These are phyloP conservation scores for Xylariaceae sp. DNA, from an alignment of 2,329 filamentous ascomycete genomes.

Conservation along the genomic window DNA sequence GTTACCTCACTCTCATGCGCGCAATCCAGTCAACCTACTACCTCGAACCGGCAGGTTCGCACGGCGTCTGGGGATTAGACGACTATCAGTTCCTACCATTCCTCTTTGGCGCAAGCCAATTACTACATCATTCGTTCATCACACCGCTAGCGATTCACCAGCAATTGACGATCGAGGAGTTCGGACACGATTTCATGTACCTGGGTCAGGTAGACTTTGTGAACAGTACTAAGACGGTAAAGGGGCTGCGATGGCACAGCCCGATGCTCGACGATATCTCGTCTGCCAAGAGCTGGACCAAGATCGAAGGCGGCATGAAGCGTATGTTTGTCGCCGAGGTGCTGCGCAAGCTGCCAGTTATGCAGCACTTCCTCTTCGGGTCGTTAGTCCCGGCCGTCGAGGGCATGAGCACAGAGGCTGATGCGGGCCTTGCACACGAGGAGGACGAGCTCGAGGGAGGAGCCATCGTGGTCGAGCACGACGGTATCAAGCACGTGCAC, in stretches of 20 bases:
- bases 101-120: slow-evolving; percentile 89
- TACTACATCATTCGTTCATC: slow-evolving; percentile 82
- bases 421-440: slow-evolving; percentile 53
- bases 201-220: slow-evolving; percentile 93
- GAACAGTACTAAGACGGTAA: slow-evolving; percentile 94
- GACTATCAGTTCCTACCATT: slow-evolving; percentile 98
- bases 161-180: slow-evolving; percentile 85
- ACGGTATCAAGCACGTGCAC: slow-evolving; percentile 74
- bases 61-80: slow-evolving; percentile 97
- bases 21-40: slow-evolving; percentile 91
- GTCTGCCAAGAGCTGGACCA: slow-evolving; percentile 84
- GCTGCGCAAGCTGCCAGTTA: slow-evolving; percentile 89
- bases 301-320: slow-evolving; percentile 93
- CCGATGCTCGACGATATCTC: slow-evolving; percentile 99
- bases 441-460: slow-evolving; percentile 62
- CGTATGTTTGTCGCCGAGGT: slow-evolving; percentile 97
- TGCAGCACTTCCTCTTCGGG: slow-evolving; percentile 98
- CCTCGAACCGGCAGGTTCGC: slow-evolving; percentile 93
- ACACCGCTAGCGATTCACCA: slow-evolving; percentile 87
- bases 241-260: slow-evolving; percentile 92
- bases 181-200: slow-evolving; percentile 83
- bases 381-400: slow-evolving; percentile 79
- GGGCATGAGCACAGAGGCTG: slow-evolving; percentile 76
- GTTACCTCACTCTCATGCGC: slow-evolving; percentile 88
- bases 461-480: slow-evolving; percentile 66